A percentile compares a stretch with the other conserved stretches of the same genome.
phyloP scores from a whole-genome alignment of 2,329 filamentous ascomycete genomes.

The Cercospora sesami region DNA sequence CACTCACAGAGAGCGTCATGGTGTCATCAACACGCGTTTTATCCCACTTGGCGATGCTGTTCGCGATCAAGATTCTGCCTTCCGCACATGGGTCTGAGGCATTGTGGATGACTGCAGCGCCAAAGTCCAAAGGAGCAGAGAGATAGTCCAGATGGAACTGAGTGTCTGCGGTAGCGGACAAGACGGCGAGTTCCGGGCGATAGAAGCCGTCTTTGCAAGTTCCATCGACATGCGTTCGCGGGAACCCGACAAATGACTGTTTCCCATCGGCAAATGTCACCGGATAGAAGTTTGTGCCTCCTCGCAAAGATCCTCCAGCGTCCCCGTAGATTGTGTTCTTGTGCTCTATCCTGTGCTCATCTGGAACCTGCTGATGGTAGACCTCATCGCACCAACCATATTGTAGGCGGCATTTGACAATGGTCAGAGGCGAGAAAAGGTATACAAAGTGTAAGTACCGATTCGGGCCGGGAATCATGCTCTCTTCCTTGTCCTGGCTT shows the following conservation, averaged over 20 bases:
- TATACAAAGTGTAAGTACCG: conserved; percentile 6
- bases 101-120: neutral
- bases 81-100: neutral
- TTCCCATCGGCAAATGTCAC: neutral
- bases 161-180: neutral
- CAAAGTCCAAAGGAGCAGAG: neutral
- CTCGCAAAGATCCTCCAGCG: neutral
- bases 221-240: neutral
- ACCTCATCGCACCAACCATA: neutral
- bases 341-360: neutral
- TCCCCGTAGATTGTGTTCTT: neutral
- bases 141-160: neutral
- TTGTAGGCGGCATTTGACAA: neutral
- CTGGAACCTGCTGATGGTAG: neutral
- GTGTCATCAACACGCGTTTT: neutral
- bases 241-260: conserved; percentile 1
- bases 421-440: neutral
- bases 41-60: neutral
- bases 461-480: neutral
- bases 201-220: neutral
- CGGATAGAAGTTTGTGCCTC: neutral
- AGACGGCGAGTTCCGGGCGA: conserved; percentile 1
- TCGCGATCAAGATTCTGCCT: neutral
- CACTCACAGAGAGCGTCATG: neutral
- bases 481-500: neutral